phyloP scores from a whole-genome alignment of 441 rosid species.

The Rhodomyrtus psidioides region DNA sequence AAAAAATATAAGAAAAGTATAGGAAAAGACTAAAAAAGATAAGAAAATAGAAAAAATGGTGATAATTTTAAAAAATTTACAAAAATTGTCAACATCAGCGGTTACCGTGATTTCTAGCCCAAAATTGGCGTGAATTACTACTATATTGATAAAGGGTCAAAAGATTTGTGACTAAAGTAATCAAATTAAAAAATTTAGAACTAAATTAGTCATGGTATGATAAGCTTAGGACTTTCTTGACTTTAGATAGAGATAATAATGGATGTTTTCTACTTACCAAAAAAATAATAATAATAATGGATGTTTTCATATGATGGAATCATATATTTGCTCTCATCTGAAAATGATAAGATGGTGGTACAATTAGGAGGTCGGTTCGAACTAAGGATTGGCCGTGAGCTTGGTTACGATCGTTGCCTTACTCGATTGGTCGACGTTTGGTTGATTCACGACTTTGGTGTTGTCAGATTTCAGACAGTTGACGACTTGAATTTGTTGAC shows the following conservation, averaged over 20 bases:
- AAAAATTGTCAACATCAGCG: neutral
- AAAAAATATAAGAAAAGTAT: neutral
- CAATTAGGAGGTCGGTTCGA: neutral
- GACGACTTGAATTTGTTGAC: neutral
- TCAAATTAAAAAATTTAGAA: too few relatives aligned
- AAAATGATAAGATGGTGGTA: neutral
- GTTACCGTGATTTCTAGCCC: neutral
- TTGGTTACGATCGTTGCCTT: neutral
- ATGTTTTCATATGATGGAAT: neutral
- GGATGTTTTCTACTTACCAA: too few relatives aligned
- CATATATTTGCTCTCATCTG: neutral
- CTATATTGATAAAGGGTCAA: neutral
- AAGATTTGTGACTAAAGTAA: neutral
- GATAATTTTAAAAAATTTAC: neutral
- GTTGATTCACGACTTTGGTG: too few relatives aligned
- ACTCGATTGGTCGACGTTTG: neutral
- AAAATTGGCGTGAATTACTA: neutral
- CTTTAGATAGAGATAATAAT: neutral
- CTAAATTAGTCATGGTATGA: neutral
- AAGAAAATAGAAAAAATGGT: neutral
- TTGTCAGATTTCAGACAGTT: neutral
- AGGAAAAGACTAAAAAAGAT: neutral
- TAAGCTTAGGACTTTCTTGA: neutral
- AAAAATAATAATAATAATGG: neutral
- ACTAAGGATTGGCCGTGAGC: neutral